Percentiles rank a stretch among this genome's conserved stretches.
phyloP scores from a whole-genome alignment of 2,329 filamentous ascomycete species.

The Emericellopsis cladophorae region DNA sequence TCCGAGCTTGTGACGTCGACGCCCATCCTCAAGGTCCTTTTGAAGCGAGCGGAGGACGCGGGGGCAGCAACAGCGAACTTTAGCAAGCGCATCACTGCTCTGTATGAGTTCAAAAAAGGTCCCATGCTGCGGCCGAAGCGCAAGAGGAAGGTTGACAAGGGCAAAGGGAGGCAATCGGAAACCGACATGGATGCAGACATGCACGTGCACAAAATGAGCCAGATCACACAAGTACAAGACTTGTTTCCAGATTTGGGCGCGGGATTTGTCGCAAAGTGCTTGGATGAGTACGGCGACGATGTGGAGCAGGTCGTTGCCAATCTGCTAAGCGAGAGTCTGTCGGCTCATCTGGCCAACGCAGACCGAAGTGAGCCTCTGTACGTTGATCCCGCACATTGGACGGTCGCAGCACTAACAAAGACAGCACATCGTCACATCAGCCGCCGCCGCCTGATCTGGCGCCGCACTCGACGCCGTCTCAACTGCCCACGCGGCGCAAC shows the following conservation, averaged over 20 bases:
- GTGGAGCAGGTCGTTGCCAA: slow-evolving; percentile 71
- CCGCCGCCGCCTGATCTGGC: slow-evolving; percentile 27
- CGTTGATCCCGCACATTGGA: slow-evolving; percentile 9
- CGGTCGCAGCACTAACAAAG: slow-evolving; percentile 7
- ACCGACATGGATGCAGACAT: slow-evolving; percentile 33
- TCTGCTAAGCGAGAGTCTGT: slow-evolving; percentile 66
- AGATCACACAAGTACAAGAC: slow-evolving; percentile 85
- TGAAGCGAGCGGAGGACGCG: slow-evolving; percentile 35
- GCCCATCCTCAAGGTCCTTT: slow-evolving; percentile 54
- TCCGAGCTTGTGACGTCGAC: slow-evolving; percentile 72
- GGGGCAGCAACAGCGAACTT: slow-evolving; percentile 40
- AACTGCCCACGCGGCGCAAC: slow-evolving; percentile 51
- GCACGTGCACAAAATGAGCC: slow-evolving; percentile 71
- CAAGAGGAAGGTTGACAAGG: slow-evolving; percentile 50
- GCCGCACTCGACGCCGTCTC: slow-evolving; percentile 46
- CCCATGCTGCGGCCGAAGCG: slow-evolving; percentile 36
- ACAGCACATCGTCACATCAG: slow-evolving; percentile 9
- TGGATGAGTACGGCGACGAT: slow-evolving; percentile 69
- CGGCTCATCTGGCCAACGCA: slow-evolving; percentile 48
- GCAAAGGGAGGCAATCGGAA: slow-evolving; percentile 37
- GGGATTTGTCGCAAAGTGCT: slow-evolving; percentile 64
- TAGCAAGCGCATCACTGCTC: slow-evolving; percentile 44
- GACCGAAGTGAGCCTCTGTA: slow-evolving; percentile 55
- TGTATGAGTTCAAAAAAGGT: slow-evolving; percentile 49
- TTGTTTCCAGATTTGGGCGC: slow-evolving; percentile 81